A percentile compares a stretch with the other conserved stretches of the same genome.
phyloP scores from a whole-genome alignment of 2,329 filamentous ascomycete genomes.

The Coniochaeta sp. region DNA sequence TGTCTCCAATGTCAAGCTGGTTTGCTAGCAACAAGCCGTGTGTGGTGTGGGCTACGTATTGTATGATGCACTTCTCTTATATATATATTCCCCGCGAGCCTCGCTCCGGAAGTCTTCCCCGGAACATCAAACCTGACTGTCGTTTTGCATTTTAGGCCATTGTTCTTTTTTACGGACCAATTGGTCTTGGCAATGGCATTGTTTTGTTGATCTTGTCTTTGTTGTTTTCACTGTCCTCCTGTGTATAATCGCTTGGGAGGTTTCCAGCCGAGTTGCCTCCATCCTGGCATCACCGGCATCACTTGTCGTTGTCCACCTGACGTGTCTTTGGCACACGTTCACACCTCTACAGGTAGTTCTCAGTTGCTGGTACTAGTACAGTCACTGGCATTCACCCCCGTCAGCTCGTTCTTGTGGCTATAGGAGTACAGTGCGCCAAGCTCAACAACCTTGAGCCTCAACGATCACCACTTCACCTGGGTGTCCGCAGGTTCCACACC shows the following conservation, averaged over 20 bases:
- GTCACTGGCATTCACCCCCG: too few relatives aligned
- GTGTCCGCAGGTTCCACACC: not conserved
- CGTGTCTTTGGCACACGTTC: slow-evolving; percentile 1
- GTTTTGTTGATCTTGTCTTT: slow-evolving; percentile 28
- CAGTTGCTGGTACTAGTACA: too few relatives aligned
- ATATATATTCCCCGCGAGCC: slow-evolving; percentile 38
- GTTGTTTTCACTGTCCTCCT: slow-evolving; percentile 13
- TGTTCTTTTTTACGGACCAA: slow-evolving; percentile 22
- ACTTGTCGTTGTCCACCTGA: slow-evolving; percentile 2
- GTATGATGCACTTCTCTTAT: slow-evolving; percentile 23
- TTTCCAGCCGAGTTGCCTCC: not conserved
- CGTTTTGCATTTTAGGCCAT: slow-evolving; percentile 18
- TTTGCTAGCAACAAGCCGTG: not conserved
- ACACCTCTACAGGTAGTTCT: not conserved
- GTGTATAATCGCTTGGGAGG: not conserved
- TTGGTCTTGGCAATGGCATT: slow-evolving; percentile 31
- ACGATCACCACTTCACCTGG: not conserved
- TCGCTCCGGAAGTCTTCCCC: slow-evolving; percentile 21
- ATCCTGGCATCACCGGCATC: not conserved
- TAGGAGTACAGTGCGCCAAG: not conserved
- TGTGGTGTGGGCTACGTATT: not conserved
- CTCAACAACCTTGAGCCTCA: not conserved
- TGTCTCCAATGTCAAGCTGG: not conserved
- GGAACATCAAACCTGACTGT: slow-evolving; percentile 6
- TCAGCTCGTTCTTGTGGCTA: not conserved